phyloP scores from a whole-genome alignment of 192 early-diverging fungal species.

The Kappamyces sp. region DNA sequence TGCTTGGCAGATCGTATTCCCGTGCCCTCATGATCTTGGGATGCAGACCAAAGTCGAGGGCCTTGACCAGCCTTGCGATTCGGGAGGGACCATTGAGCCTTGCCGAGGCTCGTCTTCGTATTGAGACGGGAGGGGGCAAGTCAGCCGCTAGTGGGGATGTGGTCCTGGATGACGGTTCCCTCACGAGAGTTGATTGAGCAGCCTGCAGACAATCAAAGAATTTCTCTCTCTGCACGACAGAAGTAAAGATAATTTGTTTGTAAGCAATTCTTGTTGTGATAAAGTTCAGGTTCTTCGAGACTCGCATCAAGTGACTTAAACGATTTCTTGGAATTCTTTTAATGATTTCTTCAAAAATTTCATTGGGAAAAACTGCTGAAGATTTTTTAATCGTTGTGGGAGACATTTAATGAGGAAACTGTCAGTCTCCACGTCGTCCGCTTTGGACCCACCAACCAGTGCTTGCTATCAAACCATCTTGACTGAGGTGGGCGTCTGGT shows the following conservation, averaged over 20 bases:
- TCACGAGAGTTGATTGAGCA: background rate
- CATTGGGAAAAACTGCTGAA: background rate
- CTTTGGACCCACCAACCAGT: too few species aligned
- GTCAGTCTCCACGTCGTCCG: too few species aligned
- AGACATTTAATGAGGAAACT: background rate
- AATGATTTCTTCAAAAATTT: conserved; percentile 5
- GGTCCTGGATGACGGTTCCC: background rate
- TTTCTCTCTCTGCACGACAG: conserved; percentile 4
- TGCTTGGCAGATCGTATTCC: too few species aligned
- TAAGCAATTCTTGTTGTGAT: background rate
- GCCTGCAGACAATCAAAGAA: conserved; percentile 9
- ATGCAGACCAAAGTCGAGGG: conserved; percentile 7
- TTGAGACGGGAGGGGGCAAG: background rate
- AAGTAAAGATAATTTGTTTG: conserved; percentile 6
- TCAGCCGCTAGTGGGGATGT: background rate
- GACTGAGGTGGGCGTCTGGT: background rate
- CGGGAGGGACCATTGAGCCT: background rate
- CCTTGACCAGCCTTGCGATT: conserved; percentile 7
- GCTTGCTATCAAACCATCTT: too few species aligned
- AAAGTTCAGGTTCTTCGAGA: conserved; percentile 8
- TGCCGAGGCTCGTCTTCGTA: background rate
- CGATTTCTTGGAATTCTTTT: conserved; percentile 1
- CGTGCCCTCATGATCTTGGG: too few species aligned
- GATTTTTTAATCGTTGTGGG: background rate
- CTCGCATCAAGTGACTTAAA: conserved; percentile 6